Evolutionary conservation across 176 grass and related monocot genomes (phyloP), one percentile per base, ranked within the genome.

Genomic region (Calamus simplicifolius): DNA sequence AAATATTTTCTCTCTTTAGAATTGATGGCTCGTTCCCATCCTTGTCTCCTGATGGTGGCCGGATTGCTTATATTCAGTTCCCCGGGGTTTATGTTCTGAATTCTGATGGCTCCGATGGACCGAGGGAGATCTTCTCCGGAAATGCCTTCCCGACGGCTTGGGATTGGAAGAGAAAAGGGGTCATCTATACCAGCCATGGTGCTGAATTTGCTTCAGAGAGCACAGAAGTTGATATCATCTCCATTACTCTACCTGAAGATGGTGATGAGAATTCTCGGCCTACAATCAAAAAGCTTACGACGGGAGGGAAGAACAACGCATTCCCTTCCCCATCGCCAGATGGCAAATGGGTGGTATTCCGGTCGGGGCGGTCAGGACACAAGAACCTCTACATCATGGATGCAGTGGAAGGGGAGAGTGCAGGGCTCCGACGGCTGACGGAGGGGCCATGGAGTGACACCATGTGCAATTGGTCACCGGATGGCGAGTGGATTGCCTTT

Each of bases 331-430:
- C 92, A 0, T 96, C 92, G 51, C 92, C 92, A 14, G 87, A 96
- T 29, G 87, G 92, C 25, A 91, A 88, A 63, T 97, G 80, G 83
- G 43, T 97, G 17, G 92, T 97, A 23, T 97, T 97, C 77, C 80
- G 92, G 2, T 91, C 87, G 0, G 87, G 92, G 29, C 74, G 83
- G 29, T 82, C 81, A 0, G 92, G 92, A 15, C 75, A 88, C 69
- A 97, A 97, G 69, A 97, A 97, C 58, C 81, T 97, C 0, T 97
- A 91, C 75, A 80, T 97, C 57, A 85, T 91, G 78, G 78, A 97
- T 28, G 83, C 87, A 0, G 62, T 78, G 52, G 64, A 80, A 30
- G 92, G 92, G 3, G 92, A 97, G 73, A 71, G 70, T 48, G 73
- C 77, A 0, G 78, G 73, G 51, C 51, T 97, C 25, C 76, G 59